Evolutionary conservation across 345 rosid genomes (phyloP).

Genomic region (Trapa incisa): DNA sequence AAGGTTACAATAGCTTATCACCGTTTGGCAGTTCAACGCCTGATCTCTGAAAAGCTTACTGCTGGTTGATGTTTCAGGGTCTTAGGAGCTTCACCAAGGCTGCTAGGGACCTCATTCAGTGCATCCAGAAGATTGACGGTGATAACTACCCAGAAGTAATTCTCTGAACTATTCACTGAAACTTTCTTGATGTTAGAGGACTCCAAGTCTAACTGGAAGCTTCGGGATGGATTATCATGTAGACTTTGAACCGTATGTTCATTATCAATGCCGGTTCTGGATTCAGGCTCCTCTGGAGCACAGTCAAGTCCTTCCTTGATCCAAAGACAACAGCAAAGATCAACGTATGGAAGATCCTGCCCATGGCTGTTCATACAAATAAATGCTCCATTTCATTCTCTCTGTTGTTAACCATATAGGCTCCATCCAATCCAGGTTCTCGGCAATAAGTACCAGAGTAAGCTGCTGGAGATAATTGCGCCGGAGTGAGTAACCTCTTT

Average conservation of each 20-base stretch:
- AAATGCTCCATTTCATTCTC: background rate
- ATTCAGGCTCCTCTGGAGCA: conserved; percentile 82
- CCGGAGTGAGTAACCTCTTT: conserved; percentile 28
- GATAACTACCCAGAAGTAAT: conserved; percentile 87
- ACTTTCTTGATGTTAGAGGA: background rate
- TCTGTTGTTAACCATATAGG: conserved; percentile 7
- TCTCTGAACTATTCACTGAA: background rate
- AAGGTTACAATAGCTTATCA: too few relatives aligned
- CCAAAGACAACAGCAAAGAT: conserved; percentile 84
- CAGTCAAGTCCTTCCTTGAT: conserved; percentile 67
- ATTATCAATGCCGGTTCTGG: conserved; percentile 92
- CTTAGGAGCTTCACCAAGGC: conserved; percentile 69
- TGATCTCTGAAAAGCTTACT: background rate
- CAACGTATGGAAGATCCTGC: conserved; percentile 32
- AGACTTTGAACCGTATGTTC: conserved; percentile 91
- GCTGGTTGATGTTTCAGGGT: conserved; percentile 37
- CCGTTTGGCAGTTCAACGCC: too few relatives aligned
- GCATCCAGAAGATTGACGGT: conserved; percentile 67
- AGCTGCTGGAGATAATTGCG: conserved; percentile 79
- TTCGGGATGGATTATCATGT: conserved; percentile 4
- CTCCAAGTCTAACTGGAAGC: conserved; percentile 11
- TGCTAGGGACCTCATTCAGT: conserved; percentile 66
- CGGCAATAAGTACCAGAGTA: conserved; percentile 83
- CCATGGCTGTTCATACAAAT: background rate
- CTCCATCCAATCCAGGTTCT: conserved; percentile 42